A percentile compares a stretch with the other conserved stretches of the same genome.
These are phyloP conservation scores for Pythium oligandrum DNA, from an alignment of 352 stramenopile genomes.

Conservation along the genomic window DNA sequence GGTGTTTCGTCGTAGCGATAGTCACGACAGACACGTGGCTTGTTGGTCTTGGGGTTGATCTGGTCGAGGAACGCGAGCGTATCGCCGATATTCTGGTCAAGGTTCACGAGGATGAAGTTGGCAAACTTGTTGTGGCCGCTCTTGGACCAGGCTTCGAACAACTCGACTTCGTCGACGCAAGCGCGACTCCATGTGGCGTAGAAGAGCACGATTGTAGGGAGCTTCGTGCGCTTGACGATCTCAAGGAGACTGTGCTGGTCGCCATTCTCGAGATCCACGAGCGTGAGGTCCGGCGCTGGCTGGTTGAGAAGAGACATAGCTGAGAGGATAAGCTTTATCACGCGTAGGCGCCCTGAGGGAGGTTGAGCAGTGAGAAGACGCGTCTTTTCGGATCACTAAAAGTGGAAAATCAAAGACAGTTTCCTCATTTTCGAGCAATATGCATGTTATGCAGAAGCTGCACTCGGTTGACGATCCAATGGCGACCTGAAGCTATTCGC, in stretches of 20 bases:
- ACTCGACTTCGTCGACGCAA: constrained; percentile 43
- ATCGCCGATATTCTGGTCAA: constrained; percentile 53
- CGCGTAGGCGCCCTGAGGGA: no score
- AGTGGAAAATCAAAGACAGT: no score
- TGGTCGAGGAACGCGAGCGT: constrained; percentile 46
- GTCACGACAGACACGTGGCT: constrained; percentile 46
- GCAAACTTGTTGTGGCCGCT: constrained; percentile 31
- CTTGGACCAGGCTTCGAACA: constrained; percentile 58
- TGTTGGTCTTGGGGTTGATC: constrained; percentile 27
- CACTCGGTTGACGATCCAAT: constrained; percentile 22
- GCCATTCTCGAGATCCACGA: constrained; percentile 51
- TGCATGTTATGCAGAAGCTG: no score
- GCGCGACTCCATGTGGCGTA: constrained; percentile 64
- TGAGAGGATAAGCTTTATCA: neutral
- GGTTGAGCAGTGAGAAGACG: constrained; percentile 1
- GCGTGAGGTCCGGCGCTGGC: constrained; percentile 33
- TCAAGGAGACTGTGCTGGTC: constrained; percentile 27
- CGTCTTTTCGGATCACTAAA: no score
- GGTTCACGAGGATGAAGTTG: constrained; percentile 62
- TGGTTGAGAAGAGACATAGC: constrained; percentile 51
- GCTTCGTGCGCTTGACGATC: constrained; percentile 26
- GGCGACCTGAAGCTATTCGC: constrained; percentile 40
- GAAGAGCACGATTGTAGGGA: constrained; percentile 47
- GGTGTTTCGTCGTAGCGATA: constrained; percentile 34
- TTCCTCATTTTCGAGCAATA: no score